Conservation (phyloP, 441 rosid species). For the Metrosideros polymorpha region DNA sequence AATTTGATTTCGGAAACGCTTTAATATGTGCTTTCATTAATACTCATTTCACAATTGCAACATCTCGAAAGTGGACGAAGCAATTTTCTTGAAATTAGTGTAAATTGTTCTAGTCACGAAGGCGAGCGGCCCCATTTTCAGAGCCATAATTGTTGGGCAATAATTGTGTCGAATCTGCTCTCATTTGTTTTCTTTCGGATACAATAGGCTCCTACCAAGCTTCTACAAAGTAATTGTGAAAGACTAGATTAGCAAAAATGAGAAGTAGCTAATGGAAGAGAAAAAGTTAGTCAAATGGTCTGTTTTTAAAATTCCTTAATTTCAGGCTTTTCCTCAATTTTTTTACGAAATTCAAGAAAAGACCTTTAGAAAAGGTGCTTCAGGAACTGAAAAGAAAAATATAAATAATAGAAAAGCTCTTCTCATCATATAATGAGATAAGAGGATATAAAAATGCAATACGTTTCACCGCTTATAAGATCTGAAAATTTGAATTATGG, state of each 20-base stretch:
- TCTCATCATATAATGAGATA: background rate
- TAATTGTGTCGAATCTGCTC: background rate
- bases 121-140: background rate
- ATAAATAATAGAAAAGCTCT: background rate
- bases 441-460: background rate
- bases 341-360: background rate
- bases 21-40: background rate
- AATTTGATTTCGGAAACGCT: fast-evolving
- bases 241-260: background rate
- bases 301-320: background rate
- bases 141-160: background rate
- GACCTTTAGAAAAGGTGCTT: background rate
- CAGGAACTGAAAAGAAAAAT: background rate
- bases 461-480: background rate
- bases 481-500: fast-evolving
- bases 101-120: background rate
- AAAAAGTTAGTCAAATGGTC: background rate
- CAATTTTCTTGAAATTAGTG: background rate
- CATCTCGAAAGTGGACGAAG: too few species aligned
- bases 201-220: background rate
- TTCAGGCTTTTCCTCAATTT: background rate
- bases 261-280: background rate
- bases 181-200: background rate
- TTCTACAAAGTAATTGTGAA: background rate
- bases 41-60: background rate